phyloP scores from a whole-genome alignment of 805 yeast genomes.

The Maudiozyma bulderi region DNA sequence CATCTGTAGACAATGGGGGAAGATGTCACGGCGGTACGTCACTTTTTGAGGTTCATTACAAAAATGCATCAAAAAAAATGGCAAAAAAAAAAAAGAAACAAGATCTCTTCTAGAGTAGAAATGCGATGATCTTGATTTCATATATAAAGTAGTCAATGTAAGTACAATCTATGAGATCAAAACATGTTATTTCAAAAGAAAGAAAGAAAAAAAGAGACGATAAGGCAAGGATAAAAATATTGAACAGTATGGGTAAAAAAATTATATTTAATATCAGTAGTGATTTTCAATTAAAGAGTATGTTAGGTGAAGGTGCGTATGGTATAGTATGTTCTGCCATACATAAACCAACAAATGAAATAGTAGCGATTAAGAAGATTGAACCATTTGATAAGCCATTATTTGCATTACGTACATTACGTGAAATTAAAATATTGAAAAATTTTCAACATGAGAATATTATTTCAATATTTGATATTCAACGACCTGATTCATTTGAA shows the following conservation, averaged over 20 bases:
- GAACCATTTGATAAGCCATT: constrained; percentile 84
- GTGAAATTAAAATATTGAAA: constrained; percentile 80
- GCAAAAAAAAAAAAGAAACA: too few relatives aligned
- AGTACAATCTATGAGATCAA: too few relatives aligned
- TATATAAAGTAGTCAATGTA: too few relatives aligned
- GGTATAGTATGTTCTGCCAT: constrained; percentile 88
- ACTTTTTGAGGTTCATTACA: too few relatives aligned
- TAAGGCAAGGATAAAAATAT: neutral
- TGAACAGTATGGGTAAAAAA: constrained; percentile 9
- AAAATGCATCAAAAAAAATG: too few relatives aligned
- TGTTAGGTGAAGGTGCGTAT: constrained; percentile 94
- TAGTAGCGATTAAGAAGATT: constrained; percentile 92
- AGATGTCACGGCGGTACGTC: too few relatives aligned
- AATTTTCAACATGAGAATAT: constrained; percentile 93
- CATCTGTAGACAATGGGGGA: too few relatives aligned
- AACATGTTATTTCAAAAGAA: too few relatives aligned
- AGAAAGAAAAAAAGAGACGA: too few relatives aligned
- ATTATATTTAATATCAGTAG: constrained; percentile 73
- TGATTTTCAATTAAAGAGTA: constrained; percentile 73
- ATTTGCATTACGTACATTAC: constrained; percentile 78
- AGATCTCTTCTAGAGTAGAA: too few relatives aligned
- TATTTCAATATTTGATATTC: constrained; percentile 80
- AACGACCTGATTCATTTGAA: constrained; percentile 68
- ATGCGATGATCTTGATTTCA: too few relatives aligned
- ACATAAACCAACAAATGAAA: constrained; percentile 75